Conservation (phyloP, 805 yeast species). For the Suhomyces sp. region DNA sequence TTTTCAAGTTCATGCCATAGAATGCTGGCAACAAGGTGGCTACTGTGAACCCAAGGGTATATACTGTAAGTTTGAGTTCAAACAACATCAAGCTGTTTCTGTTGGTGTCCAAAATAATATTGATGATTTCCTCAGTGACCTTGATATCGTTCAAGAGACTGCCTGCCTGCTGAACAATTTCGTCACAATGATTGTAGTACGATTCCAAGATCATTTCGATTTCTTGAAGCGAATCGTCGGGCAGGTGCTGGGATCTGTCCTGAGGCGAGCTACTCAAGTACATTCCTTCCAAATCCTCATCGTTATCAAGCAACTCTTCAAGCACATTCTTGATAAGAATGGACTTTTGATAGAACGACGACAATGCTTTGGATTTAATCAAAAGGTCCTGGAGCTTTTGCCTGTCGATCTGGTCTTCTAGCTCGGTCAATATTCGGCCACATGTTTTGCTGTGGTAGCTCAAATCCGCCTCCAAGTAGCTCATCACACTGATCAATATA, state of each 20-base stretch:
- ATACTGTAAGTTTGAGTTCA: conserved; percentile 78
- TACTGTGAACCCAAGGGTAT: conserved; percentile 79
- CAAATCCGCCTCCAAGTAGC: conserved; percentile 73
- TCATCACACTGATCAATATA: conserved; percentile 76
- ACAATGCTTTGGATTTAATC: conserved; percentile 66
- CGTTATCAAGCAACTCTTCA: conserved; percentile 81
- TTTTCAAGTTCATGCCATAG: conserved; percentile 83
- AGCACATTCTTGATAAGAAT: conserved; percentile 73
- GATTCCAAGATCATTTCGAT: conserved; percentile 85
- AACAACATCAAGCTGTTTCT: conserved; percentile 86
- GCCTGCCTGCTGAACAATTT: conserved; percentile 87
- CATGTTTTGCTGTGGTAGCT: conserved; percentile 55
- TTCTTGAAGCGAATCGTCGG: conserved; percentile 53
- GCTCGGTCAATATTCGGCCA: conserved; percentile 60
- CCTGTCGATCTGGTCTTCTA: conserved; percentile 79
- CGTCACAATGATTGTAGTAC: conserved; percentile 89
- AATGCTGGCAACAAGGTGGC: conserved; percentile 85
- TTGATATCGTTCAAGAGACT: conserved; percentile 77
- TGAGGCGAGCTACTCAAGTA: conserved; percentile 41
- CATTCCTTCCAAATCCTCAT: conserved; percentile 80
- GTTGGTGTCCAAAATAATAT: conserved; percentile 86
- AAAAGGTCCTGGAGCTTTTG: conserved; percentile 69
- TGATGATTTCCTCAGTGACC: conserved; percentile 90
- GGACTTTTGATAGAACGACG: conserved; percentile 72
- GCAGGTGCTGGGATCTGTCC: conserved; percentile 21